Percentiles rank a stretch among this genome's conserved stretches.
phyloP scores from a whole-genome alignment of 805 yeast genomes.

The Saccharomycopsis microspora region DNA sequence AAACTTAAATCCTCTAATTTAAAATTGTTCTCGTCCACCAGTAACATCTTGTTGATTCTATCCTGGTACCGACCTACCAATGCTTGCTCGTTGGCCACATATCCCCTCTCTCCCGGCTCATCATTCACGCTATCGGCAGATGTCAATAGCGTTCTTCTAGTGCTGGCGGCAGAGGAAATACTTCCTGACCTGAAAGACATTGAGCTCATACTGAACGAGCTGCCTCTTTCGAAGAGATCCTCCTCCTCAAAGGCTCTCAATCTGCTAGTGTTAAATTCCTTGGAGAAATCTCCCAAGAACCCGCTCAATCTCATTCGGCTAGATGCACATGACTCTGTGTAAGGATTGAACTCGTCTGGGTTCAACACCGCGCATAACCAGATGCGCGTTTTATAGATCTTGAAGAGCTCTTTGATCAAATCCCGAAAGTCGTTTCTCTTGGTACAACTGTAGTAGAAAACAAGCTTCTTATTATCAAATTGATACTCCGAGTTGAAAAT shows the following conservation, averaged over 20 bases:
- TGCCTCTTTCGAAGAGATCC: background rate
- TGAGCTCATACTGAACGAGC: background rate
- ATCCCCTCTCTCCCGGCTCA: background rate
- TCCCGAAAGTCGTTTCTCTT: constrained; percentile 66
- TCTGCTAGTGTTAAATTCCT: background rate
- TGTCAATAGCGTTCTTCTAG: background rate
- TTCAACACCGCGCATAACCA: constrained; percentile 67
- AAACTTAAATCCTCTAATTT: constrained; percentile 10
- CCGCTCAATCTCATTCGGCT: constrained; percentile 8
- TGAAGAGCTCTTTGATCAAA: constrained; percentile 60
- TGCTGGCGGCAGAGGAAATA: too few relatives aligned
- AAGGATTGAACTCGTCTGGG: constrained; percentile 20
- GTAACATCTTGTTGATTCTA: constrained; percentile 53
- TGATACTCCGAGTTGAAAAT: constrained; percentile 72
- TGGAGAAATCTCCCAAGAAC: background rate
- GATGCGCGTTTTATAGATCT: constrained; percentile 66
- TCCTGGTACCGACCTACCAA: constrained; percentile 77
- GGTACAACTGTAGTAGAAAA: constrained; percentile 54
- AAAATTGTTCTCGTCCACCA: constrained; percentile 8
- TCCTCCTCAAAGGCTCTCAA: background rate
- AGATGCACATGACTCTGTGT: constrained; percentile 3
- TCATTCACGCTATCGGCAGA: background rate
- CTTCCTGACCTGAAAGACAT: too few relatives aligned
- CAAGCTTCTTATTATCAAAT: constrained; percentile 68
- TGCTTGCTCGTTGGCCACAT: background rate